phyloP scores from a whole-genome alignment of 352 stramenopile species.

The Hyaloperonospora brassicae region DNA sequence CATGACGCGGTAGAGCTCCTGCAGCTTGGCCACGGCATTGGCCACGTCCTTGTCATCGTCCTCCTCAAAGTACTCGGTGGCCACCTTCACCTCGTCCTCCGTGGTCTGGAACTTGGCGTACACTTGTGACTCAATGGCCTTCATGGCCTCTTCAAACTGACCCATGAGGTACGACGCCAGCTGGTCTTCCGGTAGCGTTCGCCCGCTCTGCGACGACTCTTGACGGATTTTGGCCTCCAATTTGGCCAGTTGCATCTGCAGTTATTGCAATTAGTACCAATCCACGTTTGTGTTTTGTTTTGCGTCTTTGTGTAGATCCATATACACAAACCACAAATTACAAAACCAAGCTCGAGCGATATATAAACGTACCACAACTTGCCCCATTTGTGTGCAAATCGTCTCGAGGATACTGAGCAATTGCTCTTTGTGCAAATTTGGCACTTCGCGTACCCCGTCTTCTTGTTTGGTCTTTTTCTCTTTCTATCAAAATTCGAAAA shows the following conservation, averaged over 20 bases:
- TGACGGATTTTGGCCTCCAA: conserved; percentile 84
- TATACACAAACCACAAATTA: background rate
- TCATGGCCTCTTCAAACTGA: conserved; percentile 87
- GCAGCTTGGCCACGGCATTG: conserved; percentile 76
- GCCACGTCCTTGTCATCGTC: conserved; percentile 82
- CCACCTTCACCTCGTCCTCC: conserved; percentile 80
- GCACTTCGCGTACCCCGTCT: conserved; percentile 61
- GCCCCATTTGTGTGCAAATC: conserved; percentile 85
- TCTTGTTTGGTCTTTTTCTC: conserved; percentile 49
- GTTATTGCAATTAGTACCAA: too few species aligned
- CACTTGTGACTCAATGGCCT: conserved; percentile 82
- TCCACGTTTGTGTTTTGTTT: too few species aligned
- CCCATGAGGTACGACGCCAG: conserved; percentile 84
- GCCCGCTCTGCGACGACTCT: conserved; percentile 79
- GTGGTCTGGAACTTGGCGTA: conserved; percentile 87
- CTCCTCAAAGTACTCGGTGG: conserved; percentile 85
- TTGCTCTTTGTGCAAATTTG: conserved; percentile 83
- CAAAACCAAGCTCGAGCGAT: background rate
- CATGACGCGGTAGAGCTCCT: conserved; percentile 86
- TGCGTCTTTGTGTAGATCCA: background rate
- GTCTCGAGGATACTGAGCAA: conserved; percentile 81
- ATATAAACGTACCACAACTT: conserved; percentile 63
- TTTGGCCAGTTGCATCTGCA: conserved; percentile 80
- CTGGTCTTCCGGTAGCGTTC: conserved; percentile 74
- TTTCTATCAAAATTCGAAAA: conserved; percentile 13